A percentile compares a stretch with the other conserved stretches of the same genome.
Evolutionary conservation across 495 filamentous ascomycete species (phyloP).

Genomic region (Penicillium cinerascens): DNA sequence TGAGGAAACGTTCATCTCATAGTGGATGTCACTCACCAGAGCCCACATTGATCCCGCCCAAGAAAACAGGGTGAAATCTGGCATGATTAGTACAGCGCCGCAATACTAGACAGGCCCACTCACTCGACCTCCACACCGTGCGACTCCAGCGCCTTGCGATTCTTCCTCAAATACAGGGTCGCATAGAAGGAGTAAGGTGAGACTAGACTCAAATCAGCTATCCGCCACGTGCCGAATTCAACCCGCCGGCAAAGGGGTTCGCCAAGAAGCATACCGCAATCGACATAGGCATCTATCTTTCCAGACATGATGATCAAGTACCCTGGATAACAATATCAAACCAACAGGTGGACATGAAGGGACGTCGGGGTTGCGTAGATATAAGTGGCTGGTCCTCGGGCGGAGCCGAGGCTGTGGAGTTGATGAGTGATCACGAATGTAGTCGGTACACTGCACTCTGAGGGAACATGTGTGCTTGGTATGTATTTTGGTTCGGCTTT

Average conservation of each 20-base stretch:
- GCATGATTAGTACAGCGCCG: neutral
- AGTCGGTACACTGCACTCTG: too few species aligned
- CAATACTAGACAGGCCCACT: conserved; percentile 8
- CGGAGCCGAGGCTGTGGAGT: conserved; percentile 26
- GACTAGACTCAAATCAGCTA: conserved; percentile 40
- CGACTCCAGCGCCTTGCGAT: conserved; percentile 47
- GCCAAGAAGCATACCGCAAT: conserved; percentile 20
- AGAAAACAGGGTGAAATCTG: conserved; percentile 66
- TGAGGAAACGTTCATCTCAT: neutral
- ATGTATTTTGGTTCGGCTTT: too few species aligned
- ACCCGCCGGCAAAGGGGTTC: neutral
- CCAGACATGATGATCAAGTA: conserved; percentile 13
- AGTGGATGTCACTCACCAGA: conserved; percentile 44
- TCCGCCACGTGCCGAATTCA: neutral
- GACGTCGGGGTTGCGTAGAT: conserved; percentile 5
- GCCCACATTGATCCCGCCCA: conserved; percentile 67
- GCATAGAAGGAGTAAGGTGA: conserved; percentile 69
- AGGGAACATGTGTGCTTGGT: too few species aligned
- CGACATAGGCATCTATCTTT: conserved; percentile 28
- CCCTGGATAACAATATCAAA: neutral
- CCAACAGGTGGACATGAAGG: neutral
- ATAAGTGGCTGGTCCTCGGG: neutral
- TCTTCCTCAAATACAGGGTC: conserved; percentile 54
- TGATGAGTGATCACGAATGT: conserved; percentile 28
- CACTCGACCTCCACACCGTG: conserved; percentile 63